Conservation (phyloP, 352 stramenopile species). For the Blastocystis sp. region DNA sequence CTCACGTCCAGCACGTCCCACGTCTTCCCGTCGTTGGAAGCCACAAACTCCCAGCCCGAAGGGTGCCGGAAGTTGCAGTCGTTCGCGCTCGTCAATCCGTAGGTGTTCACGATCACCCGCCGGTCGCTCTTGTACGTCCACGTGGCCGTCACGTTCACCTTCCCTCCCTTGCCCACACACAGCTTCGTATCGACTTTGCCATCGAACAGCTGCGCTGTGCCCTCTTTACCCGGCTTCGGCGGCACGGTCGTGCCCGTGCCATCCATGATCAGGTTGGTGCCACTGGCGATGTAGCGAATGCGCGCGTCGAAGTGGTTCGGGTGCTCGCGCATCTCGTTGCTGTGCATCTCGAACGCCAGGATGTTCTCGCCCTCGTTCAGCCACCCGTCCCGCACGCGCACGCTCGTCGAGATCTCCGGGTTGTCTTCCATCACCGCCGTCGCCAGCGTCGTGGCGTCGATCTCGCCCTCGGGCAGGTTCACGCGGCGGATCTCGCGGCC, state of each 20-base stretch:
- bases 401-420: neutral
- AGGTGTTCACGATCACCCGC: constrained; percentile 16
- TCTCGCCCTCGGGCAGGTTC: constrained; percentile 10
- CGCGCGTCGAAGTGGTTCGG: neutral
- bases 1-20: too few species aligned
- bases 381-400: neutral
- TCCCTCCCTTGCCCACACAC: neutral
- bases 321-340: neutral
- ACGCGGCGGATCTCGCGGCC: neutral
- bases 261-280: constrained; percentile 23
- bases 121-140: neutral
- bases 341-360: constrained; percentile 54
- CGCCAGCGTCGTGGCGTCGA: neutral
- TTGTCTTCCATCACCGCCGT: neutral
- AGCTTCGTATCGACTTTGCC: constrained; percentile 27
- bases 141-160: neutral
- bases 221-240: neutral
- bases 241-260: constrained; percentile 6
- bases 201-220: constrained; percentile 64
- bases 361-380: constrained; percentile 45
- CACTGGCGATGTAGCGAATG: neutral
- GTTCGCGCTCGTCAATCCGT: neutral
- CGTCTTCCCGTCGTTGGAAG: too few species aligned
- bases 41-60: too few species aligned
- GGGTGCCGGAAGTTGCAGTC: neutral